phyloP scores from a whole-genome alignment of 768 basidiomycete genomes.

The Russula lepida region DNA sequence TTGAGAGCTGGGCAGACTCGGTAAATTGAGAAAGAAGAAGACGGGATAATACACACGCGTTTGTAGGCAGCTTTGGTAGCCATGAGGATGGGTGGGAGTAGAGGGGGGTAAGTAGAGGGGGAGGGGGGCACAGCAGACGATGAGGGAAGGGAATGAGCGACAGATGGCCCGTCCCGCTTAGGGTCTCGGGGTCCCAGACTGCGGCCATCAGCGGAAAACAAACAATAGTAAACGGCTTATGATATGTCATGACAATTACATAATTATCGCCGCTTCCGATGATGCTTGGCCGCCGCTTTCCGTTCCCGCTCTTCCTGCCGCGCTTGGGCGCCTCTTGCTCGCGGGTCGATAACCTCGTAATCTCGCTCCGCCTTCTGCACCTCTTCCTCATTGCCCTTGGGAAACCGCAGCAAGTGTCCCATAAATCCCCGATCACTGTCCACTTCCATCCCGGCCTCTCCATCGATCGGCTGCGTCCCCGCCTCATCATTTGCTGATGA shows the following conservation, averaged over 20 bases:
- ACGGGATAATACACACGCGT: constrained; percentile 43
- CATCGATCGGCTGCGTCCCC: constrained; percentile 26
- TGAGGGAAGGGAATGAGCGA: not conserved
- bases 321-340: constrained; percentile 62
- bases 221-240: not conserved
- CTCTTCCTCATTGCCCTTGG: constrained; percentile 74
- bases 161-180: not conserved
- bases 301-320: constrained; percentile 71
- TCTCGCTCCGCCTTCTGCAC: constrained; percentile 69
- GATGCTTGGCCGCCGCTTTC: constrained; percentile 33
- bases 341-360: constrained; percentile 84
- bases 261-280: constrained; percentile 25
- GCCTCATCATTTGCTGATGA: constrained; percentile 21
- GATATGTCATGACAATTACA: not conserved
- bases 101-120: not conserved
- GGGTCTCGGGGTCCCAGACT: not conserved
- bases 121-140: not conserved
- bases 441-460: constrained; percentile 58
- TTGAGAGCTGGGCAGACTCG: constrained; percentile 47
- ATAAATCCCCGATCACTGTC: constrained; percentile 73
- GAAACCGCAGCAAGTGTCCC: constrained; percentile 62
- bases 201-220: not conserved
- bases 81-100: constrained; percentile 35
- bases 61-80: constrained; percentile 82
- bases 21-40: constrained; percentile 3